Evolutionary conservation across 345 rosid species (phyloP), one percentile per base, ranked within the genome.

Genomic region (Erucastrum elatum): DNA sequence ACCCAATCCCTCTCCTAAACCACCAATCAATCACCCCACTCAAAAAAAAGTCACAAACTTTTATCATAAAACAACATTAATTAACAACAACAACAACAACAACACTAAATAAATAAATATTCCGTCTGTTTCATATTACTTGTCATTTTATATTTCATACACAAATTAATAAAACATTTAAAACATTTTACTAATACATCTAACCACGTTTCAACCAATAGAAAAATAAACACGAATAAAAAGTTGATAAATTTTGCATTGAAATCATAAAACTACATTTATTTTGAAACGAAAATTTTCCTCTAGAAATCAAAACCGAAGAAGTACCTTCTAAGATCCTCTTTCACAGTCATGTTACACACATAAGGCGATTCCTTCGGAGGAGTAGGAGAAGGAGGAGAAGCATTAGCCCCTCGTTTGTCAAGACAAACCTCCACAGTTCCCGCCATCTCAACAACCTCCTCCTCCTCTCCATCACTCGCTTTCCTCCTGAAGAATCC

Each of bases 371-470:
- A 84, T 68, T 91, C 84, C 79, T 83, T 83, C 3, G 98, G 98
- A 72, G 97, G 88, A 70, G 77, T 80, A 0, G 97, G 97, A 39
- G 97, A 82, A 0, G 97, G 91, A 72, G 94, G 90, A 15, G 95
- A 88, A 83, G 92, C 84, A 84, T 84, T 91, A 59, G 90, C 85
- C 10, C 97, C 98, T 56, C 84, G 88, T 81, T 84, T 81, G 51
- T 91, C 89, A 67, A 94, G 90, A 77, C 84, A 86, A 80, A 90
- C 90, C 87, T 94, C 97, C n/a, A 92, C 95, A 0, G 98, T 94
- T 21, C 97, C 97, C 5, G 94, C 97, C 82, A 94, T 75, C 70
- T 66, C 90, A 31, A 66, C 56, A 49, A 15, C 56, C 56, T 49
- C 56, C 17, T 78, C 89, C 17, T 78, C 89, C 10, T 68, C 89